Base-by-base conservation (phyloP, 1,284 basidiomycete genomes). In the Cutaneotrichosporon spelunceum region DNA sequence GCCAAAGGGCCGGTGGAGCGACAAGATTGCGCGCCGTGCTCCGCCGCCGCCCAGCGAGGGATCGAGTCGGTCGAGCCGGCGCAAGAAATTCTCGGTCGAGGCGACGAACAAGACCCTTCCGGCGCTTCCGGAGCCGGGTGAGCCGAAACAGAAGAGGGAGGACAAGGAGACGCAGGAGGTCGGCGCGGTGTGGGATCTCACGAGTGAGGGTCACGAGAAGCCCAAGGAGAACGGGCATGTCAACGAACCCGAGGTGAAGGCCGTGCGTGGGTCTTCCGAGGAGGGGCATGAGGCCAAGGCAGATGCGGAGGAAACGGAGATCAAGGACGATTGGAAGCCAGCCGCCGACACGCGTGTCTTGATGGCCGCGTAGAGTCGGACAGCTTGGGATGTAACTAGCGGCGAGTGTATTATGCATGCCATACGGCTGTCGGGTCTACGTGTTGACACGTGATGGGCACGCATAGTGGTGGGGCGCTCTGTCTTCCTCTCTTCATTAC, bases 71-170 rank as follows among this genome's bases (percentile, higher is more conserved):
- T 14, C 39, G 2, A 19, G n/a, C 14, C 29, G 42, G 24, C 50
- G 48, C 23, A 52, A 29, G 29, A 48, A 54, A 24, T 49, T 56
- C 27, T 29, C 29, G 23, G 34, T 57, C 44, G 60, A 65, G 26
- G 29, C 29, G 19, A 60, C 53, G 21, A 65, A 58, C 52, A 65
- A 65, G 61, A 57, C 21, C 47, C 64, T 62, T 23, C 60, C 64
- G 16, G 64, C 55, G 7, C 58, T 62, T 9, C 63, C 60, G 8
- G 23, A 27, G 53, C 34, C 53, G 21, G 34, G 42, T 39, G 36
- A 39, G 21, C 34, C n/a, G 21, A 21, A 53, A 21, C 23, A 26
- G 45, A 5, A 13, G 13, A 10, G 13, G 10, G 16, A 33, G 30
- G 36, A 23, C 16, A 23, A 39, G 9, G 36, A 23, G 36, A n/a